Evolutionary conservation across 306 rosid genomes (phyloP), one percentile per base, ranked within the genome.

Genomic region (Fragaria nilgerrensis): DNA sequence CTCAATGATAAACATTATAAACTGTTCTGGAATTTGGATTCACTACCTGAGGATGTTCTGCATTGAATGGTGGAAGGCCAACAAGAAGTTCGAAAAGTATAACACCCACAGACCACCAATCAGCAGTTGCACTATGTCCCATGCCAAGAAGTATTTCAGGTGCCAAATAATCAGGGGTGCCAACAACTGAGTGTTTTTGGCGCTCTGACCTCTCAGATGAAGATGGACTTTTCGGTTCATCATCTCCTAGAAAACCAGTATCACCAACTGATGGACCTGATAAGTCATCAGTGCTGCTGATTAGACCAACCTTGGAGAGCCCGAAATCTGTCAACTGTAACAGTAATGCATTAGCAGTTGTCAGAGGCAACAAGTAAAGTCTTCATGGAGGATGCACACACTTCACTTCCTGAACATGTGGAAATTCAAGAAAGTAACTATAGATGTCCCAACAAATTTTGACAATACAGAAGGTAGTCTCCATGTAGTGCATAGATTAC

Each of bases 81-180:
- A 96, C 98, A 81, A 96, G 96, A 75, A 96, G 80, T 90, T 96
- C 99, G 83, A 86, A 96, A 64, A 96, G 90, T 74, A 96, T 92
- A 52, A 92, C 90, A 22, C 99, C 99, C 75, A 96, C 99, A 44
- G 99, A 96, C 99, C 99, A 96, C 99, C 99, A 96, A 88, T 96
- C 99, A 62, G 98, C 99, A 55, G 98, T 92, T 84, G 85, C 89
- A 88, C 97, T 91, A 83, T 96, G 99, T 85, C 99, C 99, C 93
- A 86, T 92, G 87, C 99, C 99, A 78, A 96, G 97, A 84, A 96
- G 98, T 84, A 96, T 96, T 85, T 96, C 99, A 16, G 99, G 99
- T 74, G 99, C 99, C 94, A 96, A 87, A 85, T 96, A 96, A 80
- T 96, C 99, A 5, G 99, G 99, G 76, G 98, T 96, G 73, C 99